These are phyloP conservation scores for Cenchrus purpureus DNA, from an alignment of 176 grass and related monocot species.

Conservation along the genomic window DNA sequence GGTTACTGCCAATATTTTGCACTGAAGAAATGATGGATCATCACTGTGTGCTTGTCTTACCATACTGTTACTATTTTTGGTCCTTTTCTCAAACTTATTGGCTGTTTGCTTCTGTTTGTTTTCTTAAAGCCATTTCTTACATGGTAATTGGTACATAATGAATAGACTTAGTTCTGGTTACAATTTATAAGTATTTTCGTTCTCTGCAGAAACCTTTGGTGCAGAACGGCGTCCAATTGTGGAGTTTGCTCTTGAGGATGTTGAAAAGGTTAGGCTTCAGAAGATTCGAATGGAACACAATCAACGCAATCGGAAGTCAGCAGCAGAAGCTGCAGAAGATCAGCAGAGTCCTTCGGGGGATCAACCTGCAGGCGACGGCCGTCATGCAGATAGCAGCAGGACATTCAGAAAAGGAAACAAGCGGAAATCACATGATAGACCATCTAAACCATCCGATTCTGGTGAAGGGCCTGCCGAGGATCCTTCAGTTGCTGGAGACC, in stretches of 20 bases:
- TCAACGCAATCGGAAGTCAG: not conserved
- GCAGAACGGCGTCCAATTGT: conserved; percentile 78
- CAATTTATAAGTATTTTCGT: conserved; percentile 24
- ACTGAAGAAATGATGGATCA: not conserved
- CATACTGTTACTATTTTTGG: not conserved
- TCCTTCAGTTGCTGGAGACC: conserved; percentile 25
- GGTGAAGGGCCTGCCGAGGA: conserved; percentile 31
- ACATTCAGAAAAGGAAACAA: conserved; percentile 53
- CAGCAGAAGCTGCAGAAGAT: conserved; percentile 32
- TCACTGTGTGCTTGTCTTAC: not conserved
- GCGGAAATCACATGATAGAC: conserved; percentile 30
- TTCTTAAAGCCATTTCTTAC: not conserved
- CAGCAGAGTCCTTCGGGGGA: conserved; percentile 30
- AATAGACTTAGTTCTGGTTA: not conserved
- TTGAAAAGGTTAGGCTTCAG: conserved; percentile 78
- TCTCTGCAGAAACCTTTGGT: conserved; percentile 77
- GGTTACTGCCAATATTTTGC: not conserved
- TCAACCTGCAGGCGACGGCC: conserved; percentile 31
- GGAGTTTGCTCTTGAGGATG: conserved; percentile 87
- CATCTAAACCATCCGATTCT: conserved; percentile 39
- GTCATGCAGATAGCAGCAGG: conserved; percentile 30
- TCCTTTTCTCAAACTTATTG: conserved; percentile 10
- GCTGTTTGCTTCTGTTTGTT: conserved; percentile 22
- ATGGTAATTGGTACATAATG: not conserved
- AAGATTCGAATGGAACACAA: conserved; percentile 48